Evolutionary conservation across 2,329 filamentous ascomycete genomes (phyloP).

Genomic region (Hypoxylon sp.): DNA sequence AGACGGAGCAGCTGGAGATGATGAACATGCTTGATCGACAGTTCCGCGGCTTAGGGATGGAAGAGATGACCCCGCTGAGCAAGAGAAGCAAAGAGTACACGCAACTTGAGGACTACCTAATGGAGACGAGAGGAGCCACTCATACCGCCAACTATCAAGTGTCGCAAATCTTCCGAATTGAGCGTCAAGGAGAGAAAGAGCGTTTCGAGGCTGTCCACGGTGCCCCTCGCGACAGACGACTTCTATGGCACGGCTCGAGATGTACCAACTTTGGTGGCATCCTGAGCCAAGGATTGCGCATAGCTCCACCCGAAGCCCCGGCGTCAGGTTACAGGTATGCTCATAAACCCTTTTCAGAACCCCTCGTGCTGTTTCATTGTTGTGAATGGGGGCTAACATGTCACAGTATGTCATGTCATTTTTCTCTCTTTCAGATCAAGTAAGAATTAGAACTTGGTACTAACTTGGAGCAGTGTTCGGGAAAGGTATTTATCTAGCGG

Average conservation of each 20-base stretch:
- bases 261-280: slow-evolving; percentile 90
- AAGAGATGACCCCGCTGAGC: slow-evolving; percentile 80
- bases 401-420: slow-evolving; percentile 22
- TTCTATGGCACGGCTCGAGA: slow-evolving; percentile 90
- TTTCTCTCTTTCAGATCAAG: neutral
- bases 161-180: slow-evolving; percentile 84
- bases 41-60: slow-evolving; percentile 75
- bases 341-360: neutral
- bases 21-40: slow-evolving; percentile 78
- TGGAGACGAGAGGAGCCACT: slow-evolving; percentile 73
- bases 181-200: slow-evolving; percentile 76
- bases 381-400: slow-evolving; percentile 22
- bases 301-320: slow-evolving; percentile 86
- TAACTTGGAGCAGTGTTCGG: slow-evolving; percentile 71
- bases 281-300: slow-evolving; percentile 87
- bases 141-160: slow-evolving; percentile 72
- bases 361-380: neutral
- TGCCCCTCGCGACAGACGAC: slow-evolving; percentile 70
- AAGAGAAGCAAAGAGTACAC: slow-evolving; percentile 70
- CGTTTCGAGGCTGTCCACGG: slow-evolving; percentile 72
- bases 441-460: neutral
- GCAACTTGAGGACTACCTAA: slow-evolving; percentile 74
- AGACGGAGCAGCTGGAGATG: slow-evolving; percentile 65
- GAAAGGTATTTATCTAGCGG: slow-evolving; percentile 89
- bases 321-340: slow-evolving; percentile 73